Conservation (phyloP, 2,329 filamentous ascomycete genomes). For the Hymenoscyphus repandus region DNA sequence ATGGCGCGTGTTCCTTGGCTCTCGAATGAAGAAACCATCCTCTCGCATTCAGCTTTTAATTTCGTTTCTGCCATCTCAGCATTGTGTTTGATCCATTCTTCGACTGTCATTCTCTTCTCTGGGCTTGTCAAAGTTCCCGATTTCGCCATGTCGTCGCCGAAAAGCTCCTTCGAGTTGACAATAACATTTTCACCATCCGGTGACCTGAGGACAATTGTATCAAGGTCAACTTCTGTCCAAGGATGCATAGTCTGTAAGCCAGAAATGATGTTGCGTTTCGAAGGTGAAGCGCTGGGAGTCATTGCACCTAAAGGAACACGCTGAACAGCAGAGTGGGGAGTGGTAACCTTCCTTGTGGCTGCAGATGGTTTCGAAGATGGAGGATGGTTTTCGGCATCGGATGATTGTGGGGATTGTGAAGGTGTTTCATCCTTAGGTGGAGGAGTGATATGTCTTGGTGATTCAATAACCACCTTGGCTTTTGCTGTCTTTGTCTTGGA, state of each 20-base stretch:
- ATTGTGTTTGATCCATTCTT: constrained; percentile 85
- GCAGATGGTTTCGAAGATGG: constrained; percentile 58
- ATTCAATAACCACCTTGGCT: constrained; percentile 5
- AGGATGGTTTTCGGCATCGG: constrained; percentile 74
- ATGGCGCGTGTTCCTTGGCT: constrained; percentile 75
- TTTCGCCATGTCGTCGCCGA: constrained; percentile 32
- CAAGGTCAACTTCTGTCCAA: constrained; percentile 75
- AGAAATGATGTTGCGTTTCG: constrained; percentile 51
- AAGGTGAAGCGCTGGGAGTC: constrained; percentile 52
- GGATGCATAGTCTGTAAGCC: constrained; percentile 51
- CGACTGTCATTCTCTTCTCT: constrained; percentile 87
- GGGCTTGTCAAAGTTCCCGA: constrained; percentile 62
- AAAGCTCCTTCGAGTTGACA: constrained; percentile 28
- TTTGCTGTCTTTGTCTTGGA: constrained; percentile 5
- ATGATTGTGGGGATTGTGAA: constrained; percentile 67
- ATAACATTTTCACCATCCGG: constrained; percentile 30
- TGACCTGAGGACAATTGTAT: constrained; percentile 56
- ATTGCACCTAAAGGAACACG: constrained; percentile 43
- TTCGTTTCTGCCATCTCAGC: constrained; percentile 75
- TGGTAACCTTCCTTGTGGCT: constrained; percentile 15
- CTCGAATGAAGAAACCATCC: constrained; percentile 78
- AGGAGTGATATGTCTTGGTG: constrained; percentile 37
- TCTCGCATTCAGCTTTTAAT: constrained; percentile 75
- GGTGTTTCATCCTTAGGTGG: constrained; percentile 53
- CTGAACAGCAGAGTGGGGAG: constrained; percentile 33